phyloP scores from a whole-genome alignment of 192 early-diverging fungal genomes.

The Gorgonomyces haynaldii region DNA sequence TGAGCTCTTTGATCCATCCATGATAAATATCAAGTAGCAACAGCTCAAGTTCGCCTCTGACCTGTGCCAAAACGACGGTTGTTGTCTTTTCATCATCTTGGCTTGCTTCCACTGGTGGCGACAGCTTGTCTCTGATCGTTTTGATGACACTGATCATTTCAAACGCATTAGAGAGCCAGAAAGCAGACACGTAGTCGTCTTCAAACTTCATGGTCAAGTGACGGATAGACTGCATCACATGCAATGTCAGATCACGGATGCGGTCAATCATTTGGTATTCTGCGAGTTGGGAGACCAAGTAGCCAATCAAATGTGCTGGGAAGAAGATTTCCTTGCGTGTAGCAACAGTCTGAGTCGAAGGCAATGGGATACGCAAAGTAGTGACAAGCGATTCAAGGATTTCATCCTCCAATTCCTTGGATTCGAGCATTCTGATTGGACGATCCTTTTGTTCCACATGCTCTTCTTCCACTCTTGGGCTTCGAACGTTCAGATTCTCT shows the following conservation, averaged over 20 bases:
- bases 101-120: neutral
- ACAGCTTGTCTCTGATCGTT: constrained; percentile 39
- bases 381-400: constrained; percentile 81
- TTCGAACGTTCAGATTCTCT: neutral
- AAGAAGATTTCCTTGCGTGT: constrained; percentile 82
- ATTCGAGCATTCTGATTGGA: constrained; percentile 31
- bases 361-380: constrained; percentile 80
- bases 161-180: constrained; percentile 96
- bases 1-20: constrained; percentile 95
- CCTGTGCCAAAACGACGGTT: constrained; percentile 50
- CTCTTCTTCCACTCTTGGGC: neutral
- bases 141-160: constrained; percentile 86
- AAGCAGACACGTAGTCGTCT: constrained; percentile 79
- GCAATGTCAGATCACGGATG: constrained; percentile 73
- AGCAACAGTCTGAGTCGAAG: constrained; percentile 63
- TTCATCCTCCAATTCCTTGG: constrained; percentile 54
- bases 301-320: constrained; percentile 87
- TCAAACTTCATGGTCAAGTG: constrained; percentile 51
- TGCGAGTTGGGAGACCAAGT: constrained; percentile 75
- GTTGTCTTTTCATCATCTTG: constrained; percentile 9
- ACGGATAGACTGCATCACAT: constrained; percentile 62
- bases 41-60: constrained; percentile 82
- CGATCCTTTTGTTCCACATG: constrained; percentile 22
- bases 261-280: constrained; percentile 68
- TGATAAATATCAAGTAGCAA: constrained; percentile 91